Conservation (phyloP, 1,284 basidiomycete species). For the Cystobasidium sp. region DNA sequence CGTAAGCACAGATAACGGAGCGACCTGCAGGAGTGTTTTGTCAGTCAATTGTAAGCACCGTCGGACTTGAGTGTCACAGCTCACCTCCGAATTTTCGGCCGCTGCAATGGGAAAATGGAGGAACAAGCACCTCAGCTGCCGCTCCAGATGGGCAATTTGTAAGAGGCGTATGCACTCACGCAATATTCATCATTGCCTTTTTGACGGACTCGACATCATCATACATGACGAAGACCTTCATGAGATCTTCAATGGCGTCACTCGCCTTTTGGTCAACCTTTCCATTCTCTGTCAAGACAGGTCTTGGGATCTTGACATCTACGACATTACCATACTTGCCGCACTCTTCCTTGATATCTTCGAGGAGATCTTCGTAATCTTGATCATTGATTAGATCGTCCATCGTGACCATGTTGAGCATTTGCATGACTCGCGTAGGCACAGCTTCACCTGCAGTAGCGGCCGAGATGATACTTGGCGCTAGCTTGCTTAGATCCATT, state of each 20-base stretch:
- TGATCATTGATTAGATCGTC: constrained; percentile 90
- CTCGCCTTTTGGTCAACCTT: constrained; percentile 53
- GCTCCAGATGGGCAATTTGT: constrained; percentile 19
- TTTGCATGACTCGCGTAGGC: constrained; percentile 78
- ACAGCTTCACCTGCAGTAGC: constrained; percentile 66
- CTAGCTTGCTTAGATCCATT: constrained; percentile 58
- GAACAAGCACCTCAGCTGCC: background rate
- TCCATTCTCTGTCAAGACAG: constrained; percentile 63
- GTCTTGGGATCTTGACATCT: constrained; percentile 85
- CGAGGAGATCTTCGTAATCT: constrained; percentile 91
- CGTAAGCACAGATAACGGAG: constrained; percentile 55
- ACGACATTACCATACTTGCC: constrained; percentile 80
- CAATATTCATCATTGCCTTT: constrained; percentile 53
- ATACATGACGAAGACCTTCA: constrained; percentile 56
- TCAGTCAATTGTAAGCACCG: background rate
- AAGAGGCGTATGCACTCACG: constrained; percentile 49
- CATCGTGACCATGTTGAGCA: constrained; percentile 98
- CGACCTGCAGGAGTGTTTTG: constrained; percentile 47
- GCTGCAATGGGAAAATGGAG: background rate
- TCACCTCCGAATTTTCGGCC: constrained; percentile 46
- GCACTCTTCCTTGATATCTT: constrained; percentile 94
- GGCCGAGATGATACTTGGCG: constrained; percentile 75
- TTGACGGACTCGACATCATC: constrained; percentile 53
- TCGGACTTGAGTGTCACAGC: background rate
- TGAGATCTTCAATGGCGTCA: constrained; percentile 53